phyloP scores from a whole-genome alignment of 148 eudicot genomes.

The Camellia japonica region DNA sequence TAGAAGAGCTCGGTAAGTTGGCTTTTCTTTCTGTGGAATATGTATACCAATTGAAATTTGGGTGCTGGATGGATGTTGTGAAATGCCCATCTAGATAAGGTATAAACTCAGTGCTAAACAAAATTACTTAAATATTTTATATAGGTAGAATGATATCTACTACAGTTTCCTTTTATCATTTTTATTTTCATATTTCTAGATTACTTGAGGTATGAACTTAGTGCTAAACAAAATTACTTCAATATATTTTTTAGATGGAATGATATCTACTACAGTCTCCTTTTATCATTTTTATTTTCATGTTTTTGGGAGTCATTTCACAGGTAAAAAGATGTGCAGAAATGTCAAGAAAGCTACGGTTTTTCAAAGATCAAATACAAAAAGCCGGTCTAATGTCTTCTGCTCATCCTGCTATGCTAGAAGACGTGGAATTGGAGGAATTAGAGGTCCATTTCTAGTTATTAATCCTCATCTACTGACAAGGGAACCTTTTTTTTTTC shows the following conservation, averaged over 20 bases:
- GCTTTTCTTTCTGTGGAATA: neutral
- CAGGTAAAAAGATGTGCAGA: constrained; percentile 99
- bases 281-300: neutral
- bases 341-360: constrained; percentile 93
- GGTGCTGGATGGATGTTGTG: neutral
- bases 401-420: constrained; percentile 59
- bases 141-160: no score
- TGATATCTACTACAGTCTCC: neutral
- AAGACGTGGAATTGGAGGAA: constrained; percentile 76
- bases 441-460: constrained; percentile 61
- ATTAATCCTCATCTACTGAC: neutral
- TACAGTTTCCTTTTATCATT: no score
- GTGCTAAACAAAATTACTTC: neutral
- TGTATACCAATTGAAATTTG: neutral
- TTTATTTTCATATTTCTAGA: neutral
- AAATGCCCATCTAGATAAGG: neutral
- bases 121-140: no score
- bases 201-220: neutral
- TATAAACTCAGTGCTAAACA: no score
- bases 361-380: constrained; percentile 91
- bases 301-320: constrained; percentile 13
- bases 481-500: neutral
- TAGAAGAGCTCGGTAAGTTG: neutral
- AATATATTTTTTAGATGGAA: no score
- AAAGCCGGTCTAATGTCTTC: constrained; percentile 70